phyloP scores from a whole-genome alignment of 306 rosid genomes.

The Glycine soja region DNA sequence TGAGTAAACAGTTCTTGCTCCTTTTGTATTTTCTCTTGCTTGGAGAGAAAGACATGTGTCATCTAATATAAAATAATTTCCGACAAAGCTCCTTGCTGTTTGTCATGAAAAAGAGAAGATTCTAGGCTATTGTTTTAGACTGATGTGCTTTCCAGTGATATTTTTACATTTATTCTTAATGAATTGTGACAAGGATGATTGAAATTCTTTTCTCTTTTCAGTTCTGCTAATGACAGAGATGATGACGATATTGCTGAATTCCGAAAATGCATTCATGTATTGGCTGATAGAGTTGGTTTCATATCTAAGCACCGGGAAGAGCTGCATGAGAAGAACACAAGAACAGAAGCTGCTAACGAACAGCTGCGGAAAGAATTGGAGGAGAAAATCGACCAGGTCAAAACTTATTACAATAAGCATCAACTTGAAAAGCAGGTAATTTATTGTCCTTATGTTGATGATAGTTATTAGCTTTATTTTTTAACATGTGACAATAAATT shows the following conservation, averaged over 20 bases:
- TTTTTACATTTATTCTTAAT: conserved; percentile 13
- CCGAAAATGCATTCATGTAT: conserved; percentile 73
- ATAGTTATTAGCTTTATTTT: conserved; percentile 4
- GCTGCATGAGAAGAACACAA: conserved; percentile 74
- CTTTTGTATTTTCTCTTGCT: neutral
- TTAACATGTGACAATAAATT: neutral
- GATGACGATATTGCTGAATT: conserved; percentile 86
- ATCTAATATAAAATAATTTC: neutral
- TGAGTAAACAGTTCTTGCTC: neutral
- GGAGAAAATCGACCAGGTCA: conserved; percentile 82
- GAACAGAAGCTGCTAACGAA: conserved; percentile 78
- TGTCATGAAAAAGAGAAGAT: conserved; percentile 30
- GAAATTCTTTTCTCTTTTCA: conserved; percentile 55
- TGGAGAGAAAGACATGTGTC: neutral
- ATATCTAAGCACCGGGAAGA: conserved; percentile 85
- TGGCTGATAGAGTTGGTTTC: conserved; percentile 79
- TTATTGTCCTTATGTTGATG: conserved; percentile 20
- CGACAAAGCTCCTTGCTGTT: neutral
- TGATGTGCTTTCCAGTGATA: conserved; percentile 31
- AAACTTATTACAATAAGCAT: conserved; percentile 84
- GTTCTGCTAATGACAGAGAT: conserved; percentile 80
- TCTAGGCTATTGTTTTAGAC: conserved; percentile 24
- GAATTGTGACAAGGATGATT: conserved; percentile 31
- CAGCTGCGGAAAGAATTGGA: conserved; percentile 85
- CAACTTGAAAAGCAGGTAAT: conserved; percentile 96